A percentile compares a stretch with the other conserved stretches of the same genome.
Conservation (phyloP, 768 basidiomycete genomes). For the Russula earlei region DNA sequence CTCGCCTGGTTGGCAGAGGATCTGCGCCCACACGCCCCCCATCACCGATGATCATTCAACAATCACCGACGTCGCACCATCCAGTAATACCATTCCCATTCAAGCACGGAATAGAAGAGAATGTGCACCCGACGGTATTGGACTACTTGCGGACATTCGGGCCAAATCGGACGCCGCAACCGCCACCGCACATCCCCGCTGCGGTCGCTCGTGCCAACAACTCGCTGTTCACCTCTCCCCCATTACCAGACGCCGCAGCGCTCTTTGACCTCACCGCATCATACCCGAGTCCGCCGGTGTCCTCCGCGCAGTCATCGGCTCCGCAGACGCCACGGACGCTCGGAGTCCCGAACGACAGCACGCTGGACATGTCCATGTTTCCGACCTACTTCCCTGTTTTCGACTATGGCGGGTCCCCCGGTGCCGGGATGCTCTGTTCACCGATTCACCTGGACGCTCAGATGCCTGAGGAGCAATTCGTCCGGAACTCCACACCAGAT, state of each 20-base stretch:
- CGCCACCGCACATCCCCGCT: constrained; percentile 2
- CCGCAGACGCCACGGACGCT: constrained; percentile 10
- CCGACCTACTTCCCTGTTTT: constrained; percentile 17
- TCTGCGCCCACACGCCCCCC: constrained; percentile 37
- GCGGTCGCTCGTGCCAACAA: neutral
- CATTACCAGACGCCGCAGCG: neutral
- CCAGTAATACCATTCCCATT: constrained; percentile 66
- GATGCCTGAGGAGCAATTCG: constrained; percentile 3
- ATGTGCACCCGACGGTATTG: constrained; percentile 52
- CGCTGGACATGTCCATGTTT: constrained; percentile 14
- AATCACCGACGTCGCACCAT: constrained; percentile 62
- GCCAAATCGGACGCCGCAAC: constrained; percentile 20
- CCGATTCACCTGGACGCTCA: constrained; percentile 12
- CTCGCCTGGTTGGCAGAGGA: constrained; percentile 50
- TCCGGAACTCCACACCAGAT: constrained; percentile 30
- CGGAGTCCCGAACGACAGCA: neutral
- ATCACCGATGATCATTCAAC: constrained; percentile 32
- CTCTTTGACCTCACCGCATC: constrained; percentile 15
- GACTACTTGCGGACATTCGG: constrained; percentile 62
- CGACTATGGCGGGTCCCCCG: constrained; percentile 9
- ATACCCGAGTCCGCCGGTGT: constrained; percentile 15
- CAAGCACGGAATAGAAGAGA: constrained; percentile 38
- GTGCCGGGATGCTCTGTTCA: constrained; percentile 5
- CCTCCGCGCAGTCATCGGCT: neutral
- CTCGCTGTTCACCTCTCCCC: neutral